Evolutionary conservation across 306 rosid species (phyloP).

Genomic region (Vachellia collinsii): DNA sequence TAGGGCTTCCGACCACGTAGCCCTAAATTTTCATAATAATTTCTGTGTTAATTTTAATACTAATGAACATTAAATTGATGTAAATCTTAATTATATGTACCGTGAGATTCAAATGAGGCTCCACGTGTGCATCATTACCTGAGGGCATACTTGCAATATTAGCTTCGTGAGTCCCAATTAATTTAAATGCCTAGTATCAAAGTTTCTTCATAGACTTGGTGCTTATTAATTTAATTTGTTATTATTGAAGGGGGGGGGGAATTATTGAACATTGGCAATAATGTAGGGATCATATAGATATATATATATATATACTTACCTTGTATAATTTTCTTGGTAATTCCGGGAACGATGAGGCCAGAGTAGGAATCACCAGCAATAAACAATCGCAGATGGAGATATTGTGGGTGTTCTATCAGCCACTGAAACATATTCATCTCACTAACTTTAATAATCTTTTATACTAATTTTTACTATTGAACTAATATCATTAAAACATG

Average conservation of each 20-base stretch:
- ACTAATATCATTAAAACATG: too few species aligned
- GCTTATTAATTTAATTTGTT: background rate
- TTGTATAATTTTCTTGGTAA: constrained; percentile 26
- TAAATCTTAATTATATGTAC: constrained; percentile 9
- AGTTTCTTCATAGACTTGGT: background rate
- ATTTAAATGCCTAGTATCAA: too few species aligned
- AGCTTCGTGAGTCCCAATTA: background rate
- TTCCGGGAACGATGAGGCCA: constrained; percentile 25
- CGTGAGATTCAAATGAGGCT: constrained; percentile 33
- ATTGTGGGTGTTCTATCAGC: constrained; percentile 25
- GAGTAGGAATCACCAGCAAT: constrained; percentile 42
- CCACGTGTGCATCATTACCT: constrained; percentile 26
- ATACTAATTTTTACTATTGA: background rate
- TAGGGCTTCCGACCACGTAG: constrained; percentile 32
- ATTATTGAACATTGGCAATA: background rate
- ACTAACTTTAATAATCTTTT: background rate
- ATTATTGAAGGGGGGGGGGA: too few species aligned
- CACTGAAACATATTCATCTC: constrained; percentile 31
- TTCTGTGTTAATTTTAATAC: background rate
- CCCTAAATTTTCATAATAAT: constrained; percentile 25
- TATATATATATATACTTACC: background rate
- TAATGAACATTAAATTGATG: background rate
- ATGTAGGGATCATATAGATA: background rate
- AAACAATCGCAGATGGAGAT: constrained; percentile 26
- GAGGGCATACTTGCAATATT: background rate